A percentile compares a stretch with the other conserved stretches of the same genome.
Conservation (phyloP, 192 early-diverging fungal genomes). For the Backusella australiensis region DNA sequence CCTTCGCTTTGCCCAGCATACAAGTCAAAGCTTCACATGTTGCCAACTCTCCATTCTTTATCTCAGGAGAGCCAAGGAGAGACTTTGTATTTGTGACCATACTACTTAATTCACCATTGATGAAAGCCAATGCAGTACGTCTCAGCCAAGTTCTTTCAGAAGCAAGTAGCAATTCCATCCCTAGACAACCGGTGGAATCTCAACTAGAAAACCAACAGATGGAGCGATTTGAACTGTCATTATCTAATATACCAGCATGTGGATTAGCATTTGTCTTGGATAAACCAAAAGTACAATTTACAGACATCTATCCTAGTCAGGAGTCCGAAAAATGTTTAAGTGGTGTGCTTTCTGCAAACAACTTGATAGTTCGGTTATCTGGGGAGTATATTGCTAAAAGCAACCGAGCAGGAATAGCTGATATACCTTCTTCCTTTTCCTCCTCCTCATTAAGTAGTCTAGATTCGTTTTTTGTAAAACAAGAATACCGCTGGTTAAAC, state of each 20-base stretch:
- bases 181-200: background rate
- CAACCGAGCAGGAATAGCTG: background rate
- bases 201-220: background rate
- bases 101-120: background rate
- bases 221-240: background rate
- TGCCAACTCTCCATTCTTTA: background rate
- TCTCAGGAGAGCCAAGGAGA: background rate
- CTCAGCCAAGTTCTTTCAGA: background rate
- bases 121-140: background rate
- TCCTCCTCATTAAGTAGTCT: background rate
- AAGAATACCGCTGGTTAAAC: slow-evolving; percentile 9
- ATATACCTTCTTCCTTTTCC: background rate
- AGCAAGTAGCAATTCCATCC: background rate
- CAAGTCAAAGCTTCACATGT: background rate
- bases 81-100: background rate
- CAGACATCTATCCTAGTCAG: background rate
- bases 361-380: background rate
- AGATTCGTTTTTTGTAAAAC: background rate
- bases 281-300: background rate
- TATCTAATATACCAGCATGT: slow-evolving; percentile 3
- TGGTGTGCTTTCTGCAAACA: background rate
- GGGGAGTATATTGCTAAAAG: background rate
- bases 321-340: background rate
- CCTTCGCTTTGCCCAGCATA: background rate
- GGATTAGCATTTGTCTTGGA: background rate